Conservation (phyloP, 495 filamentous ascomycete genomes). For the Podospora didyma region DNA sequence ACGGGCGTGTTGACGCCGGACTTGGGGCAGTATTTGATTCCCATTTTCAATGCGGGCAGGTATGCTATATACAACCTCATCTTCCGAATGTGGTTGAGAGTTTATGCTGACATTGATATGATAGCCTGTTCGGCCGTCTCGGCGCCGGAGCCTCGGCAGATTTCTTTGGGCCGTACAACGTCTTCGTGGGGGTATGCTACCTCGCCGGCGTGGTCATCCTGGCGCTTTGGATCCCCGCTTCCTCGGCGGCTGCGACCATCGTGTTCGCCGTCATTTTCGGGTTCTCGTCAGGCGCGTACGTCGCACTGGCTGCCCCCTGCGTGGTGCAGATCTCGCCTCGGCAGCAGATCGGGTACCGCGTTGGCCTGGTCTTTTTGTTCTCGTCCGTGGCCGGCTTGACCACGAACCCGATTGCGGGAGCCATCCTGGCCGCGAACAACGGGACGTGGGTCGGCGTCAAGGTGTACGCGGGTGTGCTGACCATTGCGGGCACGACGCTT, state of each 20-base stretch:
- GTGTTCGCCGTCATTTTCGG: conserved; percentile 66
- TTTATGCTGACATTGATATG: conserved; percentile 21
- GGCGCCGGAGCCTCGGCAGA: conserved; percentile 70
- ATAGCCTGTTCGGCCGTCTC: conserved; percentile 66
- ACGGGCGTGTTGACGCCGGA: conserved; percentile 50
- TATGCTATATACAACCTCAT: conserved; percentile 38
- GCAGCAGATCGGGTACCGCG: conserved; percentile 67
- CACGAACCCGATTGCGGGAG: conserved; percentile 70
- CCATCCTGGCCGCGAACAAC: conserved; percentile 51
- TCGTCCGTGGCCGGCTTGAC: conserved; percentile 64
- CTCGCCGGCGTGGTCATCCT: conserved; percentile 62
- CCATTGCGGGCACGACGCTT: too few species aligned
- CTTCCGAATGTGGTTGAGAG: conserved; percentile 56
- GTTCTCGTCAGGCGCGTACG: conserved; percentile 68
- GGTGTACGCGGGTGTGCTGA: conserved; percentile 56
- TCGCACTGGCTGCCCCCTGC: conserved; percentile 55
- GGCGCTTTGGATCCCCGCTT: conserved; percentile 63
- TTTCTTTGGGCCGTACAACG: conserved; percentile 68
- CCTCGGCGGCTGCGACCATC: conserved; percentile 56
- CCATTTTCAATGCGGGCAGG: conserved; percentile 71
- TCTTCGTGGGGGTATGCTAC: conserved; percentile 59
- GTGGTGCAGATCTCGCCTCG: conserved; percentile 71
- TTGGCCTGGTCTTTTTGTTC: conserved; percentile 60
- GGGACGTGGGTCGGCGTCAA: conserved; percentile 57
- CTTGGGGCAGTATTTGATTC: conserved; percentile 61